Evolutionary conservation across 768 basidiomycete species (phyloP), one percentile per base, ranked within the genome.

Genomic region (Lactarius sanguifluus): DNA sequence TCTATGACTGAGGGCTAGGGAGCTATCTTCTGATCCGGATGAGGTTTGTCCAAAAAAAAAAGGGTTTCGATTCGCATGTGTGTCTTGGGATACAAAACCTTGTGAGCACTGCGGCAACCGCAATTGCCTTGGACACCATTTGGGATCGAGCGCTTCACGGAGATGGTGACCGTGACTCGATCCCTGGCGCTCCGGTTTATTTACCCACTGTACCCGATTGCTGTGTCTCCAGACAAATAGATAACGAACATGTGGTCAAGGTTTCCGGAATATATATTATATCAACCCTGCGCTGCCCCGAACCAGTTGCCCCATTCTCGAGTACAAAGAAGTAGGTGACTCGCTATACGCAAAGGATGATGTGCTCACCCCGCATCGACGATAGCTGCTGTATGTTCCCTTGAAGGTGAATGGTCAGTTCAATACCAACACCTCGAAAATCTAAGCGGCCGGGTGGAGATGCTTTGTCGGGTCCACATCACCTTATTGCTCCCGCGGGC

Each of bases 211-310:
- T 38, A 59, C 38, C 8, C n/a, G 47, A 58, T 64, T 59, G 63
- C 63, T 6, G 63, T 64, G 64, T 64, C 32, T 23, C 34, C 7
- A 18, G 7, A 40, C 56, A 57, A 47, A 64, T 50, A 50, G 23
- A 50, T 50, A 50, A 57, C 9, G n/a, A 2, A 16, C 32, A 18
- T 25, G 55, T n/a, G 54, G 54, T 5, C 54, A 20, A 41, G 16
- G 20, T 41, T 30, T 43, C 41, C 32, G 15, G 23, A 20, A 18
- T 28, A 45, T 28, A 45, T 59, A 45, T 32, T 30, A 45, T 45
- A 45, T 43, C 59, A 23, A 43, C 40, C 47, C 12, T 52, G 23
- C 38, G 52, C 9, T 56, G 12, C 32, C 15, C 55, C 45, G 16
- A 52, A 10, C 20, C 18, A 12, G 57, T 12, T 32, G 10, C 45